Conservation (phyloP, 192 early-diverging fungal species). For the Obelidium mucronatum region DNA sequence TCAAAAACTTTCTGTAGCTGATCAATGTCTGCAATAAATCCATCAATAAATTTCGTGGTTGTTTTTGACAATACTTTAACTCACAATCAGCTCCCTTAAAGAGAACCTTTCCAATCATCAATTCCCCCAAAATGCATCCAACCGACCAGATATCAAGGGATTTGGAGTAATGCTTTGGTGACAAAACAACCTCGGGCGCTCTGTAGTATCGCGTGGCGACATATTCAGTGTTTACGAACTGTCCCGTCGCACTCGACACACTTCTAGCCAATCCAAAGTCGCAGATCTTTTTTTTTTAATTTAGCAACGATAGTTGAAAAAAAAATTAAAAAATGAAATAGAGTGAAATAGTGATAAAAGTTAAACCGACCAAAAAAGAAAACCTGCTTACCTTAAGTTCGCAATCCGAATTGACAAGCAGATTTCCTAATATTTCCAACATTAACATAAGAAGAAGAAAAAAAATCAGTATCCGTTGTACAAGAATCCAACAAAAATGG, state of each 20-base stretch:
- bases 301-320: too few relatives aligned
- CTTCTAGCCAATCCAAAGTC: conserved; percentile 98
- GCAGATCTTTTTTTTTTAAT: conserved; percentile 80
- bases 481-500: neutral
- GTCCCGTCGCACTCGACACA: conserved; percentile 80
- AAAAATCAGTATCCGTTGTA: too few relatives aligned
- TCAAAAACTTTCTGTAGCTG: conserved; percentile 96
- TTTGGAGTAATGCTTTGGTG: conserved; percentile 98
- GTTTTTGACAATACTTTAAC: too few relatives aligned
- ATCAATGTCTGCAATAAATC: conserved; percentile 76
- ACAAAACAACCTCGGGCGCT: conserved; percentile 98
- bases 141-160: conserved; percentile 99
- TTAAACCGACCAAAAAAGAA: neutral
- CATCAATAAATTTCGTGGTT: too few relatives aligned
- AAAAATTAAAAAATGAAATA: neutral
- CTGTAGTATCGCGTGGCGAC: conserved; percentile 99
- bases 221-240: conserved; percentile 94
- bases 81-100: conserved; percentile 64
- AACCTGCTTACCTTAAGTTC: conserved; percentile 73
- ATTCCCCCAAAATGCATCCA: conserved; percentile 99
- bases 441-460: too few relatives aligned
- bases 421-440: too few relatives aligned
- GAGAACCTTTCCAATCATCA: conserved; percentile 68
- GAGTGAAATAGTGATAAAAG: neutral
- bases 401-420: conserved; percentile 97